phyloP scores from a whole-genome alignment of 148 eudicot genomes.

The Chenopodium formosanum region DNA sequence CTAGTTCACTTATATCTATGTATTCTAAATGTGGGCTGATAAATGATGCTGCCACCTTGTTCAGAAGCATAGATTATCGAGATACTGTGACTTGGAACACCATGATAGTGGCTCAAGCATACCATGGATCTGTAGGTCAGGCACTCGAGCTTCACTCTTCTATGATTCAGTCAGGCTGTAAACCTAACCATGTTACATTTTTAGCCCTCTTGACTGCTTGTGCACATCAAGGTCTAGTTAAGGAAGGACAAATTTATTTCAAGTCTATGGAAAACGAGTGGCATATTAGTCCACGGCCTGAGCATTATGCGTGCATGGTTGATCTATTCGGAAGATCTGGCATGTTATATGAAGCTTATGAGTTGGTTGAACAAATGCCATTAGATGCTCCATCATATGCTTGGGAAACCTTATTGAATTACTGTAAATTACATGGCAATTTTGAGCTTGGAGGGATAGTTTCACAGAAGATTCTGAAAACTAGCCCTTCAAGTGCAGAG shows the following conservation, averaged over 20 bases:
- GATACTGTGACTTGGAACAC: slow-evolving; percentile 57
- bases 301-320: slow-evolving; percentile 54
- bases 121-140: slow-evolving; percentile 41
- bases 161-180: slow-evolving; percentile 43
- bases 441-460: slow-evolving; percentile 40
- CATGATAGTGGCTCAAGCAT: slow-evolving; percentile 50
- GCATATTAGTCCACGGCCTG: slow-evolving; percentile 43
- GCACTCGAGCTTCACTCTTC: slow-evolving; percentile 39
- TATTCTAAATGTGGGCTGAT: slow-evolving; percentile 56
- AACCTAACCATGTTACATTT: slow-evolving; percentile 49
- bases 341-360: slow-evolving; percentile 43
- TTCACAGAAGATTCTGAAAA: slow-evolving; percentile 28
- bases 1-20: slow-evolving; percentile 54
- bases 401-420: slow-evolving; percentile 51
- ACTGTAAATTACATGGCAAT: slow-evolving; percentile 47
- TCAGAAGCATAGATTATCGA: slow-evolving; percentile 29
- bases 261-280: slow-evolving; percentile 45
- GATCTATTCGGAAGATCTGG: slow-evolving; percentile 61
- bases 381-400: slow-evolving; percentile 36
- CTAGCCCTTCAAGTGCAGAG: slow-evolving; percentile 32
- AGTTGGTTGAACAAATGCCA: slow-evolving; percentile 43
- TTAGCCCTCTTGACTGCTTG: slow-evolving; percentile 50
- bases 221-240: slow-evolving; percentile 48
- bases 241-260: slow-evolving; percentile 42
- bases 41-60: slow-evolving; percentile 34